Evolutionary conservation across 768 basidiomycete genomes (phyloP).

Genomic region (Pisolithus sp.): DNA sequence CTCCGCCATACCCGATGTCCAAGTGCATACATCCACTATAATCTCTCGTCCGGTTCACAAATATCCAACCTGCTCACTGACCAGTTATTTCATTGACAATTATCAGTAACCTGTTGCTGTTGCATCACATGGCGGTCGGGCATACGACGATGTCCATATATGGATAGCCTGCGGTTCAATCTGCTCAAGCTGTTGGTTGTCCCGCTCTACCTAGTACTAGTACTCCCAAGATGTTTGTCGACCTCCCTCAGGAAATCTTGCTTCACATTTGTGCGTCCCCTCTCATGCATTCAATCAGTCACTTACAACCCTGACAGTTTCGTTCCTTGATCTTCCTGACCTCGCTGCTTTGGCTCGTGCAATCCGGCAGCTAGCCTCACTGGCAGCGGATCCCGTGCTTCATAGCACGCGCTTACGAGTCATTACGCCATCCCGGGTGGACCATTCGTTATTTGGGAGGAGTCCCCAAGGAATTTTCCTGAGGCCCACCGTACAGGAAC

Average conservation of each 20-base stretch:
- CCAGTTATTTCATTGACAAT: too few species aligned
- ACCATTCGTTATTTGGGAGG: slow-evolving; percentile 57
- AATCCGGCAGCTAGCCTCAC: slow-evolving; percentile 38
- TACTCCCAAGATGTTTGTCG: slow-evolving; percentile 15
- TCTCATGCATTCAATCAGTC: not conserved
- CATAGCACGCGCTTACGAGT: slow-evolving; percentile 56
- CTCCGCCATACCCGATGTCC: too few species aligned
- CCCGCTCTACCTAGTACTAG: not conserved
- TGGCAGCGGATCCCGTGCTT: slow-evolving; percentile 58
- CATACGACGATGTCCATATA: too few species aligned
- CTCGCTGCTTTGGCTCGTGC: slow-evolving; percentile 47
- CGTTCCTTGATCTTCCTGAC: slow-evolving; percentile 70
- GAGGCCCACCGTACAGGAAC: slow-evolving; percentile 59
- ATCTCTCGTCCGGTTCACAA: too few species aligned
- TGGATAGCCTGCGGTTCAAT: too few species aligned
- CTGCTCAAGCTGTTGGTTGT: not conserved
- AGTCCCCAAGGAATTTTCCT: slow-evolving; percentile 49
- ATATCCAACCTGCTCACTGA: too few species aligned
- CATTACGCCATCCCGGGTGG: slow-evolving; percentile 60
- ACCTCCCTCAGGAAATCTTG: slow-evolving; percentile 50
- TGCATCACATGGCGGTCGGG: too few species aligned
- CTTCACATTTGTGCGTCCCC: slow-evolving; percentile 50
- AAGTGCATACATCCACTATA: too few species aligned
- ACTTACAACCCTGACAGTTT: slow-evolving; percentile 35
- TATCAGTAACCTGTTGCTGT: too few species aligned